Conservation (phyloP, 441 rosid species). For the Jatropha podagrica region DNA sequence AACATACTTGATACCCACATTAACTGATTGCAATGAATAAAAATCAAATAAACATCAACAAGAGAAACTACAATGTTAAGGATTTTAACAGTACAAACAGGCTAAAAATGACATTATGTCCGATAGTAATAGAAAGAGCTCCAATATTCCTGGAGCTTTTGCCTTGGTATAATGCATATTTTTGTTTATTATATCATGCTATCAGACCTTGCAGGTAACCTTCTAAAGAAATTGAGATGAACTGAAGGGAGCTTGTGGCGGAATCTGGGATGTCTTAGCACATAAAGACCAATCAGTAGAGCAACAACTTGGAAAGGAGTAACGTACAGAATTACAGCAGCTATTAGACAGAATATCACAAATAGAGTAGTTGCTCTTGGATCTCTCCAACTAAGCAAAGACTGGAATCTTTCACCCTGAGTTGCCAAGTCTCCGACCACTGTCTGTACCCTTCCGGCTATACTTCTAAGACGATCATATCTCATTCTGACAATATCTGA, state of each 20-base stretch:
- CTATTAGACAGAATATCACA: conserved; percentile 62
- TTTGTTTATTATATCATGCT: conserved; percentile 44
- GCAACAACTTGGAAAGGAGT: conserved; percentile 66
- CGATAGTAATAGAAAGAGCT: background rate
- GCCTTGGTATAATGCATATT: background rate
- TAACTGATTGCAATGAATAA: background rate
- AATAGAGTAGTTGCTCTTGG: conserved; percentile 82
- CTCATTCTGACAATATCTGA: conserved; percentile 70
- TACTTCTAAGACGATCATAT: conserved; percentile 79
- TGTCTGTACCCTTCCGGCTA: conserved; percentile 77
- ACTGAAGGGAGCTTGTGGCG: conserved; percentile 75
- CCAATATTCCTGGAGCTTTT: background rate
- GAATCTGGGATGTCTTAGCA: conserved; percentile 76
- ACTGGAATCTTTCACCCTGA: conserved; percentile 77
- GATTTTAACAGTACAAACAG: background rate
- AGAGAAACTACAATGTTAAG: background rate
- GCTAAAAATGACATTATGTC: background rate
- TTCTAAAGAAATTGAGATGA: conserved; percentile 80
- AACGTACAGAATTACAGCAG: conserved; percentile 67
- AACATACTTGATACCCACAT: background rate
- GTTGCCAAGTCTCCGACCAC: conserved; percentile 78
- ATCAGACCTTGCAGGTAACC: conserved; percentile 72
- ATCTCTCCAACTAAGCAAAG: conserved; percentile 83
- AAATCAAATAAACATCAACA: background rate
- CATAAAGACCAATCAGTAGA: conserved; percentile 55